A percentile compares a stretch with the other conserved stretches of the same genome.
phyloP scores from a whole-genome alignment of 306 rosid genomes.

The Prunus fruticosa region DNA sequence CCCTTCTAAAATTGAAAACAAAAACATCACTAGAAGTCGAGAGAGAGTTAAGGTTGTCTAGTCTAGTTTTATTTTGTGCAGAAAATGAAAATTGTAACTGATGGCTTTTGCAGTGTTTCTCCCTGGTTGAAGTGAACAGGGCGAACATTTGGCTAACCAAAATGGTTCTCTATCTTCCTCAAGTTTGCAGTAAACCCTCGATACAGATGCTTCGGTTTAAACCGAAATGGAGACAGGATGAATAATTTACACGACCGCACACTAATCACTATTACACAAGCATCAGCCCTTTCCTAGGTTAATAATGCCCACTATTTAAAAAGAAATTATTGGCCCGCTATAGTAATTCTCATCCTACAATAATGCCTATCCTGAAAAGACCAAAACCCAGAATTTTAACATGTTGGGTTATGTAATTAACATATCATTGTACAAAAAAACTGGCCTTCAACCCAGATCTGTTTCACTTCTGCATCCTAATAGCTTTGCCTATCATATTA shows the following conservation, averaged over 20 bases:
- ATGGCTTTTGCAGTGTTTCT: not conserved
- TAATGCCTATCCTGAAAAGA: conserved; percentile 30
- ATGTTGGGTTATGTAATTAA: not conserved
- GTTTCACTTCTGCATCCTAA: conserved; percentile 20
- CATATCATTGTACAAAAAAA: conserved; percentile 39
- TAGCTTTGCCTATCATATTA: conserved; percentile 8
- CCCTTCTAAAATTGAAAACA: not conserved
- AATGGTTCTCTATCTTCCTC: not conserved
- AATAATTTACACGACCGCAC: conserved; percentile 13
- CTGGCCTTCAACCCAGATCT: conserved; percentile 12
- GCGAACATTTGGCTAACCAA: too few species aligned
- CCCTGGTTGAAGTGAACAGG: not conserved
- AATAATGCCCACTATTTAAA: conserved; percentile 30
- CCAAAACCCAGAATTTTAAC: conserved; percentile 30
- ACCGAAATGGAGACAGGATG: not conserved
- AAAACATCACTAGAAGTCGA: not conserved
- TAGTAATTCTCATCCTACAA: conserved; percentile 38
- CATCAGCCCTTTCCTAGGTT: conserved; percentile 44
- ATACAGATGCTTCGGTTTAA: not conserved
- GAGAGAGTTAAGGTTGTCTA: not conserved
- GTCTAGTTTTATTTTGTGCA: not conserved
- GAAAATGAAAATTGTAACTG: too few species aligned
- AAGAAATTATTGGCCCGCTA: conserved; percentile 25
- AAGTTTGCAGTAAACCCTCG: not conserved
- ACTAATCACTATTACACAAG: conserved; percentile 44